Evolutionary conservation across 129 eudicot species (phyloP).

Genomic region (Erigeron canadensis): DNA sequence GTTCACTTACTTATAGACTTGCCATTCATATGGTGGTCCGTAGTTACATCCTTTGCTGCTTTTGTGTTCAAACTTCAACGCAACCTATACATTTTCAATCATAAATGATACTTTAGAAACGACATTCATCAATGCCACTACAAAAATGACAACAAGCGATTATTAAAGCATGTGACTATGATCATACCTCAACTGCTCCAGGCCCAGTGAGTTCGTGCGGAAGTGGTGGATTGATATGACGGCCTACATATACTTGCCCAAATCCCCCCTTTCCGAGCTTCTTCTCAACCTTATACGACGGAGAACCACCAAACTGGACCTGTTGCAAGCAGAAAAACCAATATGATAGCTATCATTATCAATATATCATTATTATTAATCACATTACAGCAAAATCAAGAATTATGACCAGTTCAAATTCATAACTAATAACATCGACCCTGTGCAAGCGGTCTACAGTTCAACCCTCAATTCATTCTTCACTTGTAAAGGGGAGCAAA

Average conservation of each 20-base stretch:
- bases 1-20: slow-evolving; percentile 69
- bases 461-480: background rate
- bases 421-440: background rate
- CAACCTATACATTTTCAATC: slow-evolving; percentile 47
- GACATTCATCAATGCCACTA: background rate
- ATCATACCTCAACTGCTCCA: slow-evolving; percentile 72
- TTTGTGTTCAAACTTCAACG: slow-evolving; percentile 79
- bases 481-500: too few species aligned
- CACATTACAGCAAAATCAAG: background rate
- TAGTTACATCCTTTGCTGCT: slow-evolving; percentile 93
- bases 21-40: slow-evolving; percentile 95
- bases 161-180: background rate
- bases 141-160: background rate
- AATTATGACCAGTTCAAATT: background rate
- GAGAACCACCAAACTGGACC: slow-evolving; percentile 85
- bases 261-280: slow-evolving; percentile 93
- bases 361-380: background rate
- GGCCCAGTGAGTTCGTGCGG: slow-evolving; percentile 72
- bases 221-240: slow-evolving; percentile 52
- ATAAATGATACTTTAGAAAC: background rate
- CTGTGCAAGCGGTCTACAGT: background rate
- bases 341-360: slow-evolving; percentile 4
- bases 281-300: slow-evolving; percentile 59
- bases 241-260: slow-evolving; percentile 93
- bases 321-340: slow-evolving; percentile 31